Conservation (phyloP, 2,329 filamentous ascomycete species). For the Cladorrhinum sp. region DNA sequence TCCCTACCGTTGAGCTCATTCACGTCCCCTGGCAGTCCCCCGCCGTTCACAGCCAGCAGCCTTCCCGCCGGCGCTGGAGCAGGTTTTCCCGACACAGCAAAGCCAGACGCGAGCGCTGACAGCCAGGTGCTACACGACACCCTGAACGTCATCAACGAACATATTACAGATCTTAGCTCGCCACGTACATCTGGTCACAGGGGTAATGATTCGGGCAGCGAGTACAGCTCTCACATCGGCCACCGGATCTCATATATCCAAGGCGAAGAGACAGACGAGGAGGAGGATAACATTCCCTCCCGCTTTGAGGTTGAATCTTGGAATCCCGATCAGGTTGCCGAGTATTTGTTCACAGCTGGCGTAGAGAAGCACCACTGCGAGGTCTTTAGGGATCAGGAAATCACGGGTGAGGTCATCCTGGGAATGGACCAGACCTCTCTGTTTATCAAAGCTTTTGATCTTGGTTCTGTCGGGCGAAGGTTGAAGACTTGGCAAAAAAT, state of each 20-base stretch:
- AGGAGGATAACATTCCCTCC: constrained; percentile 70
- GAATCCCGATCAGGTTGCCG: constrained; percentile 78
- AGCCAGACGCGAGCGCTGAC: constrained; percentile 48
- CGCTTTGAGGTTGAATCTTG: constrained; percentile 73
- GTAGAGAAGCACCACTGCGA: constrained; percentile 89
- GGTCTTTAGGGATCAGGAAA: constrained; percentile 93
- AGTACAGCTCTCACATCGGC: constrained; percentile 78
- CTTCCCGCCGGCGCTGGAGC: constrained; percentile 26
- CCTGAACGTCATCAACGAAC: constrained; percentile 28
- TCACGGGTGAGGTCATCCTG: constrained; percentile 86
- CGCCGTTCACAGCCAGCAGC: constrained; percentile 29
- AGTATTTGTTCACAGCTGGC: constrained; percentile 80
- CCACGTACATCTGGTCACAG: constrained; percentile 54
- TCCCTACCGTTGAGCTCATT: constrained; percentile 42
- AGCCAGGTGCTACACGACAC: constrained; percentile 35
- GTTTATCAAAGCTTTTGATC: constrained; percentile 91
- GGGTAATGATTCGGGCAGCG: constrained; percentile 77
- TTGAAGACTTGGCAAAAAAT: constrained; percentile 97
- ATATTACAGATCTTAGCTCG: constrained; percentile 33
- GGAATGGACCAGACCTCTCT: constrained; percentile 94
- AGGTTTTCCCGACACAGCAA: constrained; percentile 31
- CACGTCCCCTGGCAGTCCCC: constrained; percentile 29
- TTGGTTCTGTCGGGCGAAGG: constrained; percentile 84
- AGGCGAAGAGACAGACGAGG: constrained; percentile 92
- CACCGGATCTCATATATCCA: constrained; percentile 86